Base-by-base conservation (phyloP, 768 basidiomycete species). In the Cantharellus cinnabarinus region DNA sequence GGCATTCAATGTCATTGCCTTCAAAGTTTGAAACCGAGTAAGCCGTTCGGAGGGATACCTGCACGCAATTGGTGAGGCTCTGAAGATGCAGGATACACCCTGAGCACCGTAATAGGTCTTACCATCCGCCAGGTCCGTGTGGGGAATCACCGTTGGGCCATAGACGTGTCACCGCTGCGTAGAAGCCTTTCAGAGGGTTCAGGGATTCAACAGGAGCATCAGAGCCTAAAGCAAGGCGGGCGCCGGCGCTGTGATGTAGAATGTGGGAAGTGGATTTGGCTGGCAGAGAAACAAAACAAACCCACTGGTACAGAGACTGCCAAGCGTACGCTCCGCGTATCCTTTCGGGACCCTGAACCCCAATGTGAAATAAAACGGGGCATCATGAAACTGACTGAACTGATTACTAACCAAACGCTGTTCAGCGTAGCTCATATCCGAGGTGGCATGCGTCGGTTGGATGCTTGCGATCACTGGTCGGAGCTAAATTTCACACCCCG, bases 121-220 rank as follows among this genome's bases (percentile, higher is more conserved):
- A 89, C 93, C 93, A 98, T 61, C 93, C 93, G 37, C 71, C 76
- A 2, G 72, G 58, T 1, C 91, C 93, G 60, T 93, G 87, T 0
- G 93, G 94, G 29, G 87, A 90, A 15, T 73, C 71, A 0, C 89
- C 89, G 7, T 78, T 73, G 2, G 75, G 72, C 34, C 77, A 76
- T 3, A 88, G 72, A 10, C 93, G 77, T 1, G 89, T 76, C 2
- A 90, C 76, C 0, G 89, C 89, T 3, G 94, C 90, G 64, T 91
- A 89, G 70, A 95, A 93, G 0, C 88, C 89, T 2, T 85, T 72
- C 41, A 97, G 71, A 0, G 94, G 93, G 66, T 94, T 88, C 58
- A 94, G 82, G 5, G 79, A 77, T 69, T 97, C 93, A 2, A 97
- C 82, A 0, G 94, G 94, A 69, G 97, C 95, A 68, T 97, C 93